phyloP scores from a whole-genome alignment of 306 rosid genomes.

The Lathyrus sativus region DNA sequence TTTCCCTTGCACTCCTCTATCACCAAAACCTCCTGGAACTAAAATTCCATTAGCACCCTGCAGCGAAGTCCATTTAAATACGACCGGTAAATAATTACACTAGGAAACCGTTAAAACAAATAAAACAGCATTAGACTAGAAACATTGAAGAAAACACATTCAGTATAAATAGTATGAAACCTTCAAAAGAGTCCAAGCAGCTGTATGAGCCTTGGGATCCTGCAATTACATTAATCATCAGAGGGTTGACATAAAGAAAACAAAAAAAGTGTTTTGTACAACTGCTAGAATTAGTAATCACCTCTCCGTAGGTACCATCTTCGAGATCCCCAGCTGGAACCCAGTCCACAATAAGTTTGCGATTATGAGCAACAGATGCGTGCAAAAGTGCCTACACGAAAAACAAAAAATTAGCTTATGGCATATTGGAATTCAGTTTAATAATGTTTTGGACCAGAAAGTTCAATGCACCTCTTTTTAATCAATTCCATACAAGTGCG shows the following conservation, averaged over 20 bases:
- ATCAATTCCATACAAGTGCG: not conserved
- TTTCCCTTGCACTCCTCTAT: conserved; percentile 91
- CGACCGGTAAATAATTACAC: conserved; percentile 28
- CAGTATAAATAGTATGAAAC: conserved; percentile 41
- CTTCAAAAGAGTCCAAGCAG: conserved; percentile 85
- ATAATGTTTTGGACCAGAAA: conserved; percentile 10
- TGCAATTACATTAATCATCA: conserved; percentile 43
- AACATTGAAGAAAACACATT: conserved; percentile 27
- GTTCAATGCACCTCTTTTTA: not conserved
- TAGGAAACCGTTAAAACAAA: conserved; percentile 16
- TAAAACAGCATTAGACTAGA: not conserved
- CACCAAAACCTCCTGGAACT: conserved; percentile 98
- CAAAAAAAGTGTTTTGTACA: not conserved
- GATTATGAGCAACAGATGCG: conserved; percentile 69
- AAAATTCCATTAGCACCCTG: conserved; percentile 91
- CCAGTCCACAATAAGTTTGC: conserved; percentile 75
- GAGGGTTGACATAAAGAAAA: conserved; percentile 22
- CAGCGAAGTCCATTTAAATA: conserved; percentile 34
- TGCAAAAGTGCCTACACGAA: conserved; percentile 74
- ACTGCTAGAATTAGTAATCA: conserved; percentile 38
- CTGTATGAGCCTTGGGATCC: conserved; percentile 64
- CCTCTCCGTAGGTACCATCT: conserved; percentile 59
- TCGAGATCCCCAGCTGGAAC: conserved; percentile 85
- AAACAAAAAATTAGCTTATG: conserved; percentile 35
- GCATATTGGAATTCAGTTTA: conserved; percentile 17